A percentile compares a stretch with the other conserved stretches of the same genome.
phyloP scores from a whole-genome alignment of 176 grass and related monocot species.

The Phoenix roebelenii region DNA sequence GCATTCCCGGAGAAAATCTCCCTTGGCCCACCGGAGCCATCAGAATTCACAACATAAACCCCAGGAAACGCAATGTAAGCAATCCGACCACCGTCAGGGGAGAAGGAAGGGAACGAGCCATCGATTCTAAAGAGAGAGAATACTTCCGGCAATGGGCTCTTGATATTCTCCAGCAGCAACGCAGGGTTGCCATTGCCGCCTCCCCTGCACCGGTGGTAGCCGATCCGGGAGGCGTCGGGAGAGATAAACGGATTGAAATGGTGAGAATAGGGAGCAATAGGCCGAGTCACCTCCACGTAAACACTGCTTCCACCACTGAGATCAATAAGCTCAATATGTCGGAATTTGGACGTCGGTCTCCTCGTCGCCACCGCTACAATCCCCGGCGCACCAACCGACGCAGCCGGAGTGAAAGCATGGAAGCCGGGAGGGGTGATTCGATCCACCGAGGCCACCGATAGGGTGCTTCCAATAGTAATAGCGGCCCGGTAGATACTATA shows the following conservation, averaged over 20 bases:
- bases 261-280: constrained; percentile 44
- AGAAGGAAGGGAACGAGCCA: constrained; percentile 80
- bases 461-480: constrained; percentile 13
- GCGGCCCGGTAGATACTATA: constrained; percentile 61
- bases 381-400: constrained; percentile 48
- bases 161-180: constrained; percentile 78
- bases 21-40: constrained; percentile 40
- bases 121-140: constrained; percentile 85
- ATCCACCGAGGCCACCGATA: constrained; percentile 24
- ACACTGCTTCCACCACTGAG: constrained; percentile 8
- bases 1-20: constrained; percentile 57
- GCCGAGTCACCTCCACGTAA: constrained; percentile 49
- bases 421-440: constrained; percentile 55
- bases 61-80: constrained; percentile 73
- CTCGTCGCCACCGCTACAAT: constrained; percentile 67
- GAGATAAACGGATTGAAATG: constrained; percentile 87
- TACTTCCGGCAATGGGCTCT: constrained; percentile 23
- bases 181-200: constrained; percentile 39
- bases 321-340: constrained; percentile 83
- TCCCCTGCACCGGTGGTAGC: constrained; percentile 83
- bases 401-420: constrained; percentile 84
- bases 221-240: constrained; percentile 46
- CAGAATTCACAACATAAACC: constrained; percentile 65
- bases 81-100: constrained; percentile 59
- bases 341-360: constrained; percentile 42